A percentile compares a stretch with the other conserved stretches of the same genome.
phyloP scores from a whole-genome alignment of 176 grass and related monocot species.

The Musa acuminata region DNA sequence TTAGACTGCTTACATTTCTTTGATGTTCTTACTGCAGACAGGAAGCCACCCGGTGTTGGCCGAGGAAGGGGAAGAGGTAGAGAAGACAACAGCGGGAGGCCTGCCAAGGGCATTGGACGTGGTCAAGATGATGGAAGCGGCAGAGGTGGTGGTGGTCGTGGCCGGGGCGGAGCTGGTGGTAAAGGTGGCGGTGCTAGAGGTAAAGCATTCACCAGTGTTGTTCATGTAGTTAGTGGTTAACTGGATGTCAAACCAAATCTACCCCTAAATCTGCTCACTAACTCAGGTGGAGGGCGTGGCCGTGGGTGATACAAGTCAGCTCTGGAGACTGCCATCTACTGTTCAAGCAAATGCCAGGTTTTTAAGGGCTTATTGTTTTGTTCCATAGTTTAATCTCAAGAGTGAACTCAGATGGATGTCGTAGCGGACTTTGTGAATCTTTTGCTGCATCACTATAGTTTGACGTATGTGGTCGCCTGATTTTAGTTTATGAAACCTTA shows the following conservation, averaged over 20 bases:
- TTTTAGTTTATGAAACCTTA: too few relatives aligned
- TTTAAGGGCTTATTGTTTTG: slow-evolving; percentile 32
- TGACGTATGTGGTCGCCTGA: too few relatives aligned
- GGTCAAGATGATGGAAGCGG: slow-evolving; percentile 70
- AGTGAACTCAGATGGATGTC: too few relatives aligned
- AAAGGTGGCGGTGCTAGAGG: slow-evolving; percentile 61
- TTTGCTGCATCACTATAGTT: too few relatives aligned
- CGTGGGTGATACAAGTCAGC: slow-evolving; percentile 41
- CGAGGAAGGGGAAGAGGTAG: slow-evolving; percentile 78
- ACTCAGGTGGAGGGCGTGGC: slow-evolving; percentile 64
- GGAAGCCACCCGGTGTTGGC: slow-evolving; percentile 90
- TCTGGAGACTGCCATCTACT: slow-evolving; percentile 19
- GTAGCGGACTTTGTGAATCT: too few relatives aligned
- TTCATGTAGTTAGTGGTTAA: background rate
- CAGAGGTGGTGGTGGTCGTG: slow-evolving; percentile 51
- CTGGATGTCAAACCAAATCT: background rate
- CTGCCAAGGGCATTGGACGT: slow-evolving; percentile 59
- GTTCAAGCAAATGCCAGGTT: slow-evolving; percentile 29
- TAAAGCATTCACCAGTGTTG: slow-evolving; percentile 11
- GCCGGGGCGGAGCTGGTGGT: slow-evolving; percentile 48
- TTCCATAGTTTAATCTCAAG: background rate
- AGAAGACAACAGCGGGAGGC: slow-evolving; percentile 31
- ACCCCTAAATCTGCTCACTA: background rate
- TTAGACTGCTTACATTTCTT: slow-evolving; percentile 9
- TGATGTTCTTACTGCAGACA: slow-evolving; percentile 44